Conservation (phyloP, 805 yeast genomes). For the Cyberlindnera meyerae region DNA sequence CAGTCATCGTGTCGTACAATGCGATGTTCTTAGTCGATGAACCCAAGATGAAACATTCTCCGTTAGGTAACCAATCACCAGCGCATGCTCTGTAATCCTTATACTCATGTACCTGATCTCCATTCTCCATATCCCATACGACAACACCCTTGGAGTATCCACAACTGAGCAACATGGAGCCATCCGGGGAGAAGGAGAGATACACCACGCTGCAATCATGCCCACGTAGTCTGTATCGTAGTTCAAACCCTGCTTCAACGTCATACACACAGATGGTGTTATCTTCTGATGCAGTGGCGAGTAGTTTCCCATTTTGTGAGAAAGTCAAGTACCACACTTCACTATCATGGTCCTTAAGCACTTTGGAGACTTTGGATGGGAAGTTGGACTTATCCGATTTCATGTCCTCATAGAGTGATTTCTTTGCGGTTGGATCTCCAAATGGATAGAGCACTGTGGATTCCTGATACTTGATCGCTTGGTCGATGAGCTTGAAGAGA, state of each 20-base stretch:
- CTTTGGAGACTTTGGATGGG: slow-evolving; percentile 44
- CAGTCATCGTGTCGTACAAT: slow-evolving; percentile 36
- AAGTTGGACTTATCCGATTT: slow-evolving; percentile 31
- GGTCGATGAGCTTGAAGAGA: slow-evolving; percentile 43
- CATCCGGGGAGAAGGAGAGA: slow-evolving; percentile 74
- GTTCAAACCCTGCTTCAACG: slow-evolving; percentile 42
- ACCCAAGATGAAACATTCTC: slow-evolving; percentile 57
- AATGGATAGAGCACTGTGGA: slow-evolving; percentile 32
- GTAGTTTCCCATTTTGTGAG: slow-evolving; percentile 67
- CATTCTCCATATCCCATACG: slow-evolving; percentile 57
- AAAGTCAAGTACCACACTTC: slow-evolving; percentile 85
- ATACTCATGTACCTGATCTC: slow-evolving; percentile 24
- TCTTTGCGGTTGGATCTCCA: slow-evolving; percentile 21
- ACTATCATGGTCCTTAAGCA: slow-evolving; percentile 49
- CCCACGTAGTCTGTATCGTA: slow-evolving; percentile 36
- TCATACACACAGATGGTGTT: slow-evolving; percentile 61
- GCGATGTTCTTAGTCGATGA: slow-evolving; percentile 68
- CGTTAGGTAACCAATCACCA: slow-evolving; percentile 67
- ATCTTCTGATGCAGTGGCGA: slow-evolving; percentile 78
- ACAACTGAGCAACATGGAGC: slow-evolving; percentile 60
- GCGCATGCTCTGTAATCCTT: slow-evolving; percentile 33
- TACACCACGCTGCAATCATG: slow-evolving; percentile 55
- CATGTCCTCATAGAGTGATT: slow-evolving; percentile 35
- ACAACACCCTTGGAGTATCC: slow-evolving; percentile 66
- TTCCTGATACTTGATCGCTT: slow-evolving; percentile 45